Conservation (phyloP, 1,284 basidiomycete genomes). For the Melampsora abietis-canadensis region DNA sequence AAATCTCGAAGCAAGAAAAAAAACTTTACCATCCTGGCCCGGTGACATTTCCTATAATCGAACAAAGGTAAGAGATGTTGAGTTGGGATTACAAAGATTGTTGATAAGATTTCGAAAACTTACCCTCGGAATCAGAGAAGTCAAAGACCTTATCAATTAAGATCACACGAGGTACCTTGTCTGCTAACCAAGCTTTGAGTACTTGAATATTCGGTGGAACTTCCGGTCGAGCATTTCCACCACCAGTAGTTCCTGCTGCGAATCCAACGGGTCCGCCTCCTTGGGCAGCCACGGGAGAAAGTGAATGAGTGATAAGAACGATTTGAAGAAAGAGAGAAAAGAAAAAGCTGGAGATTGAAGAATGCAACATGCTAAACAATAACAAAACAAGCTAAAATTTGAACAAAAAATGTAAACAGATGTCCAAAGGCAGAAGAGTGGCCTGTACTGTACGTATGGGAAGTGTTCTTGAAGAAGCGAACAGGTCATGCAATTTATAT, state of each 20-base stretch:
- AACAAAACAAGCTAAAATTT: too few relatives aligned
- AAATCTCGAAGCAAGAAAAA: background rate
- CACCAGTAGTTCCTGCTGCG: constrained; percentile 11
- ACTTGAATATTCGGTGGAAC: constrained; percentile 6
- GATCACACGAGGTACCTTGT: constrained; percentile 29
- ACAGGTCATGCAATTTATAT: too few relatives aligned
- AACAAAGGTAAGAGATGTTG: background rate
- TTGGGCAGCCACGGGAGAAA: background rate
- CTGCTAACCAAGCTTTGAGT: constrained; percentile 23
- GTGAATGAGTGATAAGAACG: too few relatives aligned
- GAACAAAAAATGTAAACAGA: too few relatives aligned
- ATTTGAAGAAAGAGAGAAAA: too few relatives aligned
- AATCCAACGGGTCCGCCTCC: background rate
- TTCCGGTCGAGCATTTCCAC: constrained; percentile 14
- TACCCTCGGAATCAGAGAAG: constrained; percentile 9
- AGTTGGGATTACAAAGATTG: too few relatives aligned
- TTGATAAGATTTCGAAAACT: background rate
- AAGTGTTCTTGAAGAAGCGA: too few relatives aligned
- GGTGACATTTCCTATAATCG: background rate
- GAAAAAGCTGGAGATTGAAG: too few relatives aligned
- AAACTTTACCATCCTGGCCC: constrained; percentile 21
- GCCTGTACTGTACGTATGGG: too few relatives aligned
- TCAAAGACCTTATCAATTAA: constrained; percentile 29
- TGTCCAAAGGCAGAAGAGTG: too few relatives aligned
- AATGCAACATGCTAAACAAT: too few relatives aligned